Percentiles rank a stretch among this genome's conserved stretches.
These are phyloP conservation scores for Dactylella cylindrospora DNA, from an alignment of 2,329 filamentous ascomycete species.

Conservation along the genomic window DNA sequence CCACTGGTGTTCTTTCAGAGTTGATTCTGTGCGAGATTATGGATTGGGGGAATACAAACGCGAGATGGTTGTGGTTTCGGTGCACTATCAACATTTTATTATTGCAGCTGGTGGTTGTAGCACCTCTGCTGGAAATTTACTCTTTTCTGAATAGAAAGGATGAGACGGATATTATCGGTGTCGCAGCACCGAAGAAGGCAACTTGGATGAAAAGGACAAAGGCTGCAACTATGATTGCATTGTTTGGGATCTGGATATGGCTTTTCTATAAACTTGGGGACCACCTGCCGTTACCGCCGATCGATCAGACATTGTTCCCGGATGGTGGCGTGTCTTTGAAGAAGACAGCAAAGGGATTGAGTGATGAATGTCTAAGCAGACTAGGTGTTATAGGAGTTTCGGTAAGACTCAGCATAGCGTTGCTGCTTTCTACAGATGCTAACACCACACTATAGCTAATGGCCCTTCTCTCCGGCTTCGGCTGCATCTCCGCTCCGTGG, in stretches of 20 bases:
- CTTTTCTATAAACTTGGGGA: slow-evolving; percentile 75
- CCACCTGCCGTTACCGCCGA: slow-evolving; percentile 61
- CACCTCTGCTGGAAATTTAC: slow-evolving; percentile 77
- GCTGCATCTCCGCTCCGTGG: slow-evolving; percentile 84
- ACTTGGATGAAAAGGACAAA: slow-evolving; percentile 68
- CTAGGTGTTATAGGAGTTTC: slow-evolving; percentile 73
- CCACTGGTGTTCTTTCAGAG: slow-evolving; percentile 75
- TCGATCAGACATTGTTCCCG: slow-evolving; percentile 49
- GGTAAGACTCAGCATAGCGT: slow-evolving; percentile 33
- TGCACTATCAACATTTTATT: slow-evolving; percentile 71
- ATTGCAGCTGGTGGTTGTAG: slow-evolving; percentile 70
- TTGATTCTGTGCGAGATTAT: slow-evolving; percentile 82
- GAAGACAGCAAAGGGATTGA: slow-evolving; percentile 51
- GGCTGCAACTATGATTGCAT: slow-evolving; percentile 69
- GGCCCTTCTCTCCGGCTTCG: slow-evolving; percentile 85
- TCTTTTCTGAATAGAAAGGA: slow-evolving; percentile 59
- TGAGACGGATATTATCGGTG: slow-evolving; percentile 3
- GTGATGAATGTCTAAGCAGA: slow-evolving; percentile 62
- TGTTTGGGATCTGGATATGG: slow-evolving; percentile 69
- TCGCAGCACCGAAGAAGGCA: slow-evolving; percentile 57
- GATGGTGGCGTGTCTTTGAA: slow-evolving; percentile 28
- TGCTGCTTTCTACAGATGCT: neutral
- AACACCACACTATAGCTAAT: slow-evolving; percentile 64
- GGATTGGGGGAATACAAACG: slow-evolving; percentile 68
- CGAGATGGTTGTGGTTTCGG: slow-evolving; percentile 67